Evolutionary conservation across 352 stramenopile species (phyloP).

Genomic region (Phytophthora pisi): DNA sequence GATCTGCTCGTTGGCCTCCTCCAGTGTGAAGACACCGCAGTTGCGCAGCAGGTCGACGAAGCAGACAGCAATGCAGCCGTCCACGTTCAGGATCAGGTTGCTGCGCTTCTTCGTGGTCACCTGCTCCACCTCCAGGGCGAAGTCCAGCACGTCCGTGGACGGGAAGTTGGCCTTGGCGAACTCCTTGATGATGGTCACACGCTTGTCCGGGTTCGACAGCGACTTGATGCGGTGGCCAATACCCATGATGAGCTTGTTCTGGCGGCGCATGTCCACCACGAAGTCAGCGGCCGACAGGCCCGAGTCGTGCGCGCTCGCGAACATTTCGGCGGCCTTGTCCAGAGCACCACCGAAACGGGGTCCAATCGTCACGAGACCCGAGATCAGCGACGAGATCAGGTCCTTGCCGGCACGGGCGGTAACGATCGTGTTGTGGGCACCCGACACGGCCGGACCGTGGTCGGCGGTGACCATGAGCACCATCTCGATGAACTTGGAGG

Average conservation of each 20-base stretch:
- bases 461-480: slow-evolving; percentile 98
- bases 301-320: slow-evolving; percentile 90
- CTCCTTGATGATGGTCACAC: slow-evolving; percentile 97
- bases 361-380: slow-evolving; percentile 96
- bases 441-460: slow-evolving; percentile 95
- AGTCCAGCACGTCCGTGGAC: slow-evolving; percentile 93
- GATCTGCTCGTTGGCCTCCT: slow-evolving; percentile 95
- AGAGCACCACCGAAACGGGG: slow-evolving; percentile 96
- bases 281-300: slow-evolving; percentile 90
- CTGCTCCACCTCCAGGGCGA: slow-evolving; percentile 95
- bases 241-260: slow-evolving; percentile 97
- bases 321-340: slow-evolving; percentile 94
- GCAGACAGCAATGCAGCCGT: slow-evolving; percentile 96
- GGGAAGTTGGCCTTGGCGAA: slow-evolving; percentile 95
- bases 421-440: slow-evolving; percentile 97
- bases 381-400: slow-evolving; percentile 96
- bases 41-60: slow-evolving; percentile 97
- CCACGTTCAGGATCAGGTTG: slow-evolving; percentile 98
- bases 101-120: slow-evolving; percentile 97
- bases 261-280: slow-evolving; percentile 94
- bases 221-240: slow-evolving; percentile 97
- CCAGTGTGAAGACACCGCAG: slow-evolving; percentile 89
- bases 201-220: slow-evolving; percentile 95
- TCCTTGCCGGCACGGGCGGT: slow-evolving; percentile 96
- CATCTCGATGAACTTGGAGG: slow-evolving; percentile 98